Evolutionary conservation across 1,139 yeast species (phyloP), one percentile per base, ranked within the genome.

Genomic region (Sugiyamaella japonica): DNA sequence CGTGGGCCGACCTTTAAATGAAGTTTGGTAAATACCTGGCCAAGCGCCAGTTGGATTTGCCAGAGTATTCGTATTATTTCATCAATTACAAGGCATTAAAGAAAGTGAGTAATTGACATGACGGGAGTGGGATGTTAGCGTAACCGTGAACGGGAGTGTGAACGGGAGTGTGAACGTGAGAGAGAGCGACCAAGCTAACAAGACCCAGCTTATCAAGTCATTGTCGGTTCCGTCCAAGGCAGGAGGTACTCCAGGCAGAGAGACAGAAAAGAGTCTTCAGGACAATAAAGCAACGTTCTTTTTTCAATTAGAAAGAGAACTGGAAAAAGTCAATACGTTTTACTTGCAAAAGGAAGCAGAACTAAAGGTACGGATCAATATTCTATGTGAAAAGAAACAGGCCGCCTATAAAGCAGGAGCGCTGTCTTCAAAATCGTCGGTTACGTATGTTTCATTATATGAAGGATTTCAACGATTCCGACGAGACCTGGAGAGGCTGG

Each of bases 21-120:
- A 93, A 93, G 78, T 93, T 89, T 72, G 99, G 98, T 55, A 93
- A 93, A 73, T 88, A 90, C 69, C 79, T 93, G 70, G 98, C 96
- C 61, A 87, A 95, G 45, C 82, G 97, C 70, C 97, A 89, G 74
- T 78, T 93, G 63, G 98, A 93, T 71, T 77, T 93, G 56, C 98
- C 98, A 8, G 98, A 93, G 70, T 93, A 93, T 71, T 84, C 95
- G 47, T 91, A 93, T 48, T 87, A 89, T 69, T 93, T 93, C 74
- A 91, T 93, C 69, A 91, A 93, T 73, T 93, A 93, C 72, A 93
- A 93, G 74, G 95, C 95, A 4, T 75, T 93, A 57, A 93, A 93
- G 71, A 89, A 87, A 69, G 72, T 69, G 57, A 17, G 58, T 32
- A 12, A 12, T 12, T 28, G 16, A n/a, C n/a, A n/a, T n/a, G n/a